phyloP scores from a whole-genome alignment of 257 asterid genomes.

The Solanum chiquidenum region DNA sequence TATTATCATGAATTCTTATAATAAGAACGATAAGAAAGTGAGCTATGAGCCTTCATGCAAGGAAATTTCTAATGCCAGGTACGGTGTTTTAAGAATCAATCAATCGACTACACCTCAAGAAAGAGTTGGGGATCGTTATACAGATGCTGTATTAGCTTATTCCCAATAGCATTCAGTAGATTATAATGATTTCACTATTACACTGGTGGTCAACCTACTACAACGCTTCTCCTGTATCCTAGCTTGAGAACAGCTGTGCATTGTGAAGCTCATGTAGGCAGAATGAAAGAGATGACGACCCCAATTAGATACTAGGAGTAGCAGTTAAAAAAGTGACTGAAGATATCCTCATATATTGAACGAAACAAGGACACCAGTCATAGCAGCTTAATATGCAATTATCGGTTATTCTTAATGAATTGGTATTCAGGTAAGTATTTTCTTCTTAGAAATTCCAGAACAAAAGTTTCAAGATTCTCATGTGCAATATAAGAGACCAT shows the following conservation, averaged over 20 bases:
- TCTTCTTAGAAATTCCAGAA: not conserved
- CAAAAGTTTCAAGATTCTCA: not conserved
- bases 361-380: not conserved
- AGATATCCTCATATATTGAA: not conserved
- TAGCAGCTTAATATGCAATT: not conserved
- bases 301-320: not conserved
- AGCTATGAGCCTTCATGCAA: not conserved
- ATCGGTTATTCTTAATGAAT: not conserved
- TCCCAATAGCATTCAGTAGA: not conserved
- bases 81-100: not conserved
- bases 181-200: not conserved
- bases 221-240: not conserved
- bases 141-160: not conserved
- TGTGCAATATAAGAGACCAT: not conserved
- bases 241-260: not conserved
- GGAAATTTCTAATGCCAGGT: not conserved
- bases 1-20: slow-evolving; percentile 7
- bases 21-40: not conserved
- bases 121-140: not conserved
- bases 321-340: not conserved
- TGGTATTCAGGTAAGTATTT: not conserved
- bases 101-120: not conserved
- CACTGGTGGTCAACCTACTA: not conserved
- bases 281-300: not conserved
- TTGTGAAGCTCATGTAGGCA: not conserved